phyloP scores from a whole-genome alignment of 169 alveolate genomes.

The Eimeria necatrix region DNA sequence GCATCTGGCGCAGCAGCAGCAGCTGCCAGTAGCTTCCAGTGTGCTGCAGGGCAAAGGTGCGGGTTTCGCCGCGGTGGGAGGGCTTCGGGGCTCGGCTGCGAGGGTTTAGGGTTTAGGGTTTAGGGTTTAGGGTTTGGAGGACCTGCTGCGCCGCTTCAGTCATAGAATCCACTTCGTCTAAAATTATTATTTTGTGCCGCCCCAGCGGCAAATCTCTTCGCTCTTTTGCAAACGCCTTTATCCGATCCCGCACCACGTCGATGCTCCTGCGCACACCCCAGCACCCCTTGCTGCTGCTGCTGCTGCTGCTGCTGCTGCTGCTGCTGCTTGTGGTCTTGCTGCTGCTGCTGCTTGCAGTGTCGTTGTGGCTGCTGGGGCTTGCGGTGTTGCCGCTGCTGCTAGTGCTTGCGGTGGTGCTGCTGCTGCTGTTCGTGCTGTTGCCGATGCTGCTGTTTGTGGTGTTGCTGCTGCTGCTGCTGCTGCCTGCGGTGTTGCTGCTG shows the following conservation, averaged over 20 bases:
- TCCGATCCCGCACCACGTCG: slow-evolving; percentile 98
- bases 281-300: neutral
- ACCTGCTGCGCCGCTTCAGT: slow-evolving; percentile 99
- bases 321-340: neutral
- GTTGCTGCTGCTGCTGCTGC: no score
- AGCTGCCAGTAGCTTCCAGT: no score
- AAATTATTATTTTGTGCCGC: slow-evolving; percentile 97
- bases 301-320: slow-evolving; percentile 25
- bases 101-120: slow-evolving; percentile 16
- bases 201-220: slow-evolving; percentile 96
- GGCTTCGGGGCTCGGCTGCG: no score
- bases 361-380: neutral
- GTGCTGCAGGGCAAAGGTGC: no score
- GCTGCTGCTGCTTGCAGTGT: neutral
- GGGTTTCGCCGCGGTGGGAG: no score
- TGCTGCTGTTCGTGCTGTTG: no score
- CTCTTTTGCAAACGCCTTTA: slow-evolving; percentile 98
- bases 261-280: slow-evolving; percentile 93
- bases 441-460: no score
- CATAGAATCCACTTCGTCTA: slow-evolving; percentile 99
- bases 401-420: neutral
- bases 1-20: no score
- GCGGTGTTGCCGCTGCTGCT: neutral
- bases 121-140: slow-evolving; percentile 6
- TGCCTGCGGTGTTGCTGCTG: no score